A percentile compares a stretch with the other conserved stretches of the same genome.
Evolutionary conservation across 129 eudicot species (phyloP).

Genomic region (Arctium lappa): DNA sequence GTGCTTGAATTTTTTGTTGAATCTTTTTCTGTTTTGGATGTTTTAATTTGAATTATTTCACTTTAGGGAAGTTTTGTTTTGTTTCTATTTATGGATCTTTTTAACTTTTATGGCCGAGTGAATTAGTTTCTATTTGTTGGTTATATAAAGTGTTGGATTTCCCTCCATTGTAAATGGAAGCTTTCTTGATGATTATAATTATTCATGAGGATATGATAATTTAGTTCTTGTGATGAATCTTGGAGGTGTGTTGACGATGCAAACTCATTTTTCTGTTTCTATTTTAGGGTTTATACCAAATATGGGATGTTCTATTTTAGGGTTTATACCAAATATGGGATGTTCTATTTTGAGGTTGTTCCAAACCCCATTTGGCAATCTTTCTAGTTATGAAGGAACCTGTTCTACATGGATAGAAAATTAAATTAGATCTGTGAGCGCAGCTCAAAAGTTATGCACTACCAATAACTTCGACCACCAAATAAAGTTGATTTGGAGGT

Average conservation of each 20-base stretch:
- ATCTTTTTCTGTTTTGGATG: conserved; percentile 19
- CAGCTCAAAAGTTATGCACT: background rate
- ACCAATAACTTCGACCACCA: background rate
- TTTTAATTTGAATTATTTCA: background rate
- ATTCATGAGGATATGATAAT: background rate
- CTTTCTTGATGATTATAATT: background rate
- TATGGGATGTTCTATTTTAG: background rate
- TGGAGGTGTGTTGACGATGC: background rate
- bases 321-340: background rate
- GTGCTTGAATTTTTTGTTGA: background rate
- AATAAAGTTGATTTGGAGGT: too few relatives aligned
- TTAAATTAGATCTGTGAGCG: background rate
- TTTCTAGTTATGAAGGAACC: background rate
- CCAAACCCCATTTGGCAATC: background rate
- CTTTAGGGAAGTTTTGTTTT: conserved; percentile 11
- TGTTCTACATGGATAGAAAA: background rate
- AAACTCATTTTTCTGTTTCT: background rate
- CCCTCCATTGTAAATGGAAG: background rate
- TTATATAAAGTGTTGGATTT: background rate
- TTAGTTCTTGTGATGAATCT: background rate
- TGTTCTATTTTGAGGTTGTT: background rate
- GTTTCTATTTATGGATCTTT: conserved; percentile 26
- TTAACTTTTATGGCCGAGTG: conserved; percentile 16
- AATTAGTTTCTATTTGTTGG: background rate
- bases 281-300: background rate